These are phyloP conservation scores for Aspergillus unguis DNA, from an alignment of 2,329 filamentous ascomycete species.

Conservation along the genomic window DNA sequence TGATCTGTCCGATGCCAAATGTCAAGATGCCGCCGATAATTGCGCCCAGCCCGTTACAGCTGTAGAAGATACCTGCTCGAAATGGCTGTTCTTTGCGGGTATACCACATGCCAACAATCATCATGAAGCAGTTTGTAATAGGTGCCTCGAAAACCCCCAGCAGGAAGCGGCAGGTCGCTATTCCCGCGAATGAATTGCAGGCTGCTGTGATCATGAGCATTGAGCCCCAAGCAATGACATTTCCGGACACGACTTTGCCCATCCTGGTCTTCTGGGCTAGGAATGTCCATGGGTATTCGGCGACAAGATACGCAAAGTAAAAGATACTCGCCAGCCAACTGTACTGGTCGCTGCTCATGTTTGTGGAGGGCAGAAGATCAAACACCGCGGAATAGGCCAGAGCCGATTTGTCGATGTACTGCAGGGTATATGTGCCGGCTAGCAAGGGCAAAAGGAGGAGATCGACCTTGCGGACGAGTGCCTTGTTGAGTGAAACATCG, in stretches of 20 bases:
- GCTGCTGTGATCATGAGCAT: constrained; percentile 46
- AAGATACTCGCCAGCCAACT: constrained; percentile 57
- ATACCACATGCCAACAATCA: constrained; percentile 53
- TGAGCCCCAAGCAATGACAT: constrained; percentile 41
- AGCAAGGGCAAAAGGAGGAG: constrained; percentile 52
- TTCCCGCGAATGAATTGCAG: constrained; percentile 40
- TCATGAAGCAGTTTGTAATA: constrained; percentile 51
- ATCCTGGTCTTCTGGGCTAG: constrained; percentile 28
- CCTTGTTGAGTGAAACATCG: constrained; percentile 35
- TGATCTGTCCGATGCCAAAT: constrained; percentile 41
- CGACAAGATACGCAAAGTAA: constrained; percentile 50
- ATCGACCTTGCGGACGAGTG: constrained; percentile 48
- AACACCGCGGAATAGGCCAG: constrained; percentile 56
- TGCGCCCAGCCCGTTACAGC: constrained; percentile 40
- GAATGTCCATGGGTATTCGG: constrained; percentile 44
- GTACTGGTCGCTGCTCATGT: constrained; percentile 45
- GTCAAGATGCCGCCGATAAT: constrained; percentile 31
- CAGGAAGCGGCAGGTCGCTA: constrained; percentile 46
- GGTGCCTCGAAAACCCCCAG: constrained; percentile 49
- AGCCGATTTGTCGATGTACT: constrained; percentile 57
- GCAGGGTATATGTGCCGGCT: constrained; percentile 39
- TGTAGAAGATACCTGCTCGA: constrained; percentile 46
- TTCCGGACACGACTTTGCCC: constrained; percentile 17
- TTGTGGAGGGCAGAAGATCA: constrained; percentile 51
- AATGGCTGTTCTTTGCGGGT: constrained; percentile 47